Conservation (phyloP, 768 basidiomycete genomes). For the Rhodotorula sphaerocarpa region DNA sequence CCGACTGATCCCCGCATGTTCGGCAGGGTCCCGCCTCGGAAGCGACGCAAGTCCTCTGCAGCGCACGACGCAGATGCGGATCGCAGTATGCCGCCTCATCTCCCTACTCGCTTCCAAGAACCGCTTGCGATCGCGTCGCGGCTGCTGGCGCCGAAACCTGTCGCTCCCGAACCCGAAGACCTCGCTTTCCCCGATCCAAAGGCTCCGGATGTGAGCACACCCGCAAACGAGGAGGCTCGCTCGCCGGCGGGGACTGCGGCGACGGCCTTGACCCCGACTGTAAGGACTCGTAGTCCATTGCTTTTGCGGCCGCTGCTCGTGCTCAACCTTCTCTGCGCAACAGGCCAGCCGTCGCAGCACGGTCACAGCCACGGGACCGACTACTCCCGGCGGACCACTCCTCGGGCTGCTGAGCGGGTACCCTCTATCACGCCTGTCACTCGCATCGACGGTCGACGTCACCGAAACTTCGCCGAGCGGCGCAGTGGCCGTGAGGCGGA, state of each 20-base stretch:
- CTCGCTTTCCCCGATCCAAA: conserved; percentile 34
- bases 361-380: conserved; percentile 1
- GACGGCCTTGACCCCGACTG: no score
- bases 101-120: conserved; percentile 32
- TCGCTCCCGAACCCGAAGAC: conserved; percentile 25
- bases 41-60: conserved; percentile 7
- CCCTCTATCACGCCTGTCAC: conserved; percentile 27
- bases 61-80: not conserved
- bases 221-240: not conserved
- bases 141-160: conserved; percentile 27
- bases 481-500: conserved; percentile 21
- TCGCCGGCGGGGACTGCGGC: conserved; percentile 5
- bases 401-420: conserved; percentile 30
- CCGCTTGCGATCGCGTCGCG: conserved; percentile 36
- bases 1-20: not conserved
- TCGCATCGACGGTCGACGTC: conserved; percentile 7
- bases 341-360: conserved; percentile 17
- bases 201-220: conserved; percentile 25
- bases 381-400: not conserved
- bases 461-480: conserved; percentile 19
- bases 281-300: no score
- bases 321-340: not conserved
- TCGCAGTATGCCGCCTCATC: not conserved
- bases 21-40: conserved; percentile 12
- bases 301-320: no score